Conservation (phyloP, 2,329 filamentous ascomycete species). For the Trichoderma pleuroti region DNA sequence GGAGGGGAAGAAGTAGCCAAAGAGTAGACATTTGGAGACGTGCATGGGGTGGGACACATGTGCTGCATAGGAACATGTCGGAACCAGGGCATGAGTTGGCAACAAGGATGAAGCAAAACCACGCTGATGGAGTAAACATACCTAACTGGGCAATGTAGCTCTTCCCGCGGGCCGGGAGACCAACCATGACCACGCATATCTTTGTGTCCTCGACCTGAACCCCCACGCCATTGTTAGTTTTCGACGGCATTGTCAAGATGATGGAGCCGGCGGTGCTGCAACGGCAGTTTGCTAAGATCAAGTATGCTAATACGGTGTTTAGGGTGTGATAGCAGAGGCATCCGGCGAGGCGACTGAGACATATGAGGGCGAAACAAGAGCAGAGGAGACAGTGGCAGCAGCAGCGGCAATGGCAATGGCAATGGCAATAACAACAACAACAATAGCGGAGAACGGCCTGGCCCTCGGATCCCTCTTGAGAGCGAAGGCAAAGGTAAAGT, state of each 20-base stretch:
- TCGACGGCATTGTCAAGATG: conserved; percentile 42
- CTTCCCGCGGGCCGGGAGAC: conserved; percentile 91
- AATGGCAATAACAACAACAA: background rate
- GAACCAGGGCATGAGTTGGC: background rate
- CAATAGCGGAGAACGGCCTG: background rate
- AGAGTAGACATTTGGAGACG: background rate
- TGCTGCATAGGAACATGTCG: background rate
- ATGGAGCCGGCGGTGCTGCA: background rate
- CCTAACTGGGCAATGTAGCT: conserved; percentile 97
- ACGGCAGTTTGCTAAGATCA: conserved; percentile 3
- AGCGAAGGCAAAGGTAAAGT: background rate
- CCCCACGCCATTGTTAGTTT: conserved; percentile 60
- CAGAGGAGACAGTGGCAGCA: background rate
- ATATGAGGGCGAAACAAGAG: conserved; percentile 16
- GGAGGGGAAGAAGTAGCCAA: background rate
- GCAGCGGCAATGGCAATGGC: background rate
- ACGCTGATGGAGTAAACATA: conserved; percentile 38
- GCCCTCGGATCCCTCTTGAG: background rate
- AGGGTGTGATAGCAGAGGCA: conserved; percentile 20
- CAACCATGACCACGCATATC: conserved; percentile 99
- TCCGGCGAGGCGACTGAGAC: conserved; percentile 19
- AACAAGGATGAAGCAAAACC: background rate
- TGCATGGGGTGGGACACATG: background rate
- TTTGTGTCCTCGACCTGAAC: conserved; percentile 91
- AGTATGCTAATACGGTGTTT: conserved; percentile 19